Base-by-base conservation (phyloP, 2,329 filamentous ascomycete species). In the Aspergillus quadricinctus region DNA sequence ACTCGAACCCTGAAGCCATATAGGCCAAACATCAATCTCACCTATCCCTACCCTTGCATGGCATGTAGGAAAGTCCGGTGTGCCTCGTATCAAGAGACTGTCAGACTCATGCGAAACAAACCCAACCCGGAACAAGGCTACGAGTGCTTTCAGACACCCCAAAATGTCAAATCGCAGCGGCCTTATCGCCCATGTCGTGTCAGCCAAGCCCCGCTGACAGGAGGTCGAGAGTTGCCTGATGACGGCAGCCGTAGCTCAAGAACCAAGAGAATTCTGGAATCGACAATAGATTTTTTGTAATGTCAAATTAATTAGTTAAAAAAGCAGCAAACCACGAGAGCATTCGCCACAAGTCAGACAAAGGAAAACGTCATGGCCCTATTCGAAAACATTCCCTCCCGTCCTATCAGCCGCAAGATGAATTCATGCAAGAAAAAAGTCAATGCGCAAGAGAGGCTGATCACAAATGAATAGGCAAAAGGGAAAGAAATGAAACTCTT, bases 311-410 rank as follows among this genome's bases (percentile, higher is more conserved):
- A 64, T 65, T 59, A 61, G 60, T 59, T 48, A 54, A 59, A 60
- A 60, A 56, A 62, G 53, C 61, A 52, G 54, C 58, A 54, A 49
- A 53, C 41, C 46, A 54, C 48, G 45, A 52, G 56, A 55, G 57
- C 52, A 51, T 49, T 56, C 62, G 63, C 55, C 37, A 54, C 50
- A 48, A 58, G 61, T 54, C 55, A 61, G 46, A 60, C 54, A 62
- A 60, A 59, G 57, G 61, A 63, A 61, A 62, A 59, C 61, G 63
- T 66, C 66, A 65, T 64, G 60, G 61, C 66, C 43, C 63, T 61
- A 62, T 64, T 59, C 60, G 60, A 57, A 61, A 68, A 59, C 58
- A 62, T 62, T 61, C 60, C 61, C 60, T 64, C 60, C 61, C 59
- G 56, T 60, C 59, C 61, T 62, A 51, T 58, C 62, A 60, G 59